Percentiles rank a stretch among this genome's conserved stretches.
phyloP scores from a whole-genome alignment of 1,284 basidiomycete genomes.

The Mycena sp. region DNA sequence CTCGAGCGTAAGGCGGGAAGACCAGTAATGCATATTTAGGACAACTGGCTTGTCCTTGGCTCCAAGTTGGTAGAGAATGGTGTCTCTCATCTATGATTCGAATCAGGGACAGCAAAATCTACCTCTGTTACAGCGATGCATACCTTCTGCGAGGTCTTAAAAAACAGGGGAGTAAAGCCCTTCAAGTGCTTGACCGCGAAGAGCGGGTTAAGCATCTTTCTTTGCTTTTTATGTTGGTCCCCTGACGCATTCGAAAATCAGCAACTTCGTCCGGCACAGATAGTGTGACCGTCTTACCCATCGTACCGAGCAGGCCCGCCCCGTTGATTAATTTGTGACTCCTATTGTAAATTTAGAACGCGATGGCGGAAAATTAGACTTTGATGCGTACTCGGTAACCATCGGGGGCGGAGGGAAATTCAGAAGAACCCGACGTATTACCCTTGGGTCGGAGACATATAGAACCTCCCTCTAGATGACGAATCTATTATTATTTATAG shows the following conservation, averaged over 20 bases:
- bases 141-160: slow-evolving; percentile 9
- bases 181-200: slow-evolving; percentile 21
- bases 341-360: neutral
- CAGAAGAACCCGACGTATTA: slow-evolving; percentile 19
- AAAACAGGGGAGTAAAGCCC: slow-evolving; percentile 9
- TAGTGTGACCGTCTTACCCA: slow-evolving; percentile 6
- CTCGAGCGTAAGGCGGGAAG: slow-evolving; percentile 15
- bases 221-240: slow-evolving; percentile 14
- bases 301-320: slow-evolving; percentile 13
- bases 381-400: slow-evolving; percentile 10
- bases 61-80: slow-evolving; percentile 5
- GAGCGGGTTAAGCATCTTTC: slow-evolving; percentile 19
- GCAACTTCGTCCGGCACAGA: neutral
- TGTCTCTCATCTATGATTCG: slow-evolving; percentile 5
- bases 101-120: no score
- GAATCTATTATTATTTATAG: neutral
- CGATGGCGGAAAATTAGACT: neutral
- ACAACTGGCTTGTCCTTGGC: slow-evolving; percentile 4
- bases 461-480: slow-evolving; percentile 9
- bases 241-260: slow-evolving; percentile 2
- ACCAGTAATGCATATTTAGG: slow-evolving; percentile 22
- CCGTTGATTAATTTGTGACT: slow-evolving; percentile 23
- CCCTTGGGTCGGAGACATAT: slow-evolving; percentile 18
- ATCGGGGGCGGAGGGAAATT: slow-evolving; percentile 23
- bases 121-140: neutral